These are phyloP conservation scores for Alternaria dauci DNA, from an alignment of 2,329 filamentous ascomycete genomes.

Conservation along the genomic window DNA sequence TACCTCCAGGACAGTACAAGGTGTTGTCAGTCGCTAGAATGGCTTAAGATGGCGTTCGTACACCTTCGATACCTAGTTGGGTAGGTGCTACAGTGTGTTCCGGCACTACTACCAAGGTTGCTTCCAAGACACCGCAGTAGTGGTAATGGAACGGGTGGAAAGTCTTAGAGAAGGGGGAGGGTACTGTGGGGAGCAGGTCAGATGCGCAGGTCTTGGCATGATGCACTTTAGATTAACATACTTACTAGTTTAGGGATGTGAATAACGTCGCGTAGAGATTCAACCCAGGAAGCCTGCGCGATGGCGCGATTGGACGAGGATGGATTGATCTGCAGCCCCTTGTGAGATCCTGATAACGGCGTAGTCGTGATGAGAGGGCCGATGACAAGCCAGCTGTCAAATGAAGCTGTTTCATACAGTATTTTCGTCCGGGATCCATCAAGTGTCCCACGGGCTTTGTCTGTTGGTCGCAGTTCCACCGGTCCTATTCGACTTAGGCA, in stretches of 20 bases:
- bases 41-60: constrained; percentile 38
- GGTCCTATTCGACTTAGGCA: constrained; percentile 27
- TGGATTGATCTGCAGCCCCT: constrained; percentile 31
- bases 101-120: constrained; percentile 27
- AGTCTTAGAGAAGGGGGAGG: constrained; percentile 28
- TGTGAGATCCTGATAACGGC: constrained; percentile 23
- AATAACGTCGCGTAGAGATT: constrained; percentile 25
- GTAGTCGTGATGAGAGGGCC: constrained; percentile 21
- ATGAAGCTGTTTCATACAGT: constrained; percentile 22
- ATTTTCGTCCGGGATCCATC: constrained; percentile 9
- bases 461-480: constrained; percentile 13
- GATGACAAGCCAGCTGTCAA: constrained; percentile 17
- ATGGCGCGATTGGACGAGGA: constrained; percentile 26
- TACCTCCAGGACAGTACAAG: constrained; percentile 24
- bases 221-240: constrained; percentile 40
- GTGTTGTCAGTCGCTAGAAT: constrained; percentile 23
- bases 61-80: constrained; percentile 37
- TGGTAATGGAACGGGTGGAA: constrained; percentile 29
- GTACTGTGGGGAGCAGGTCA: constrained; percentile 27
- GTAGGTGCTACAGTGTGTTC: constrained; percentile 42
- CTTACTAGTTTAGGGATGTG: constrained; percentile 48
- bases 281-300: constrained; percentile 22
- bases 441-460: constrained; percentile 4
- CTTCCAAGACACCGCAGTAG: constrained; percentile 36
- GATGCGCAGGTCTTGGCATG: constrained; percentile 36